phyloP scores from a whole-genome alignment of 345 rosid species.

The Populus davidiana region DNA sequence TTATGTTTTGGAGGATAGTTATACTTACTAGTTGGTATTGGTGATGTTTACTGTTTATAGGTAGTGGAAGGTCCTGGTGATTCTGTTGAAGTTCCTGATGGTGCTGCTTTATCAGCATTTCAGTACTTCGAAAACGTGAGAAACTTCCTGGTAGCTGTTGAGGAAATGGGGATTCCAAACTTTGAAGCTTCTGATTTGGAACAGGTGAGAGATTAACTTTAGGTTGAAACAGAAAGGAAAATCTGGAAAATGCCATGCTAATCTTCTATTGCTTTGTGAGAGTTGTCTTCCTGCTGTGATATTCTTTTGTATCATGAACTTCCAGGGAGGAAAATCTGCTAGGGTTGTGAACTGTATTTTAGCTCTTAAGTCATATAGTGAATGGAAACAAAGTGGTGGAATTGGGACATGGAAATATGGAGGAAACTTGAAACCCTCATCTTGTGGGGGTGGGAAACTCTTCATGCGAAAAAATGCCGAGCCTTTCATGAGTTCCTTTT shows the following conservation, averaged over 20 bases:
- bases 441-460: conserved; percentile 14
- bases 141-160: conserved; percentile 29
- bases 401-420: conserved; percentile 30
- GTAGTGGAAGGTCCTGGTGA: conserved; percentile 33
- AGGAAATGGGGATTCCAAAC: conserved; percentile 30
- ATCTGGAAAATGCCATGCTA: background rate
- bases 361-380: conserved; percentile 34
- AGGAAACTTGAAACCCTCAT: conserved; percentile 17
- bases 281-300: background rate
- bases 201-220: conserved; percentile 13
- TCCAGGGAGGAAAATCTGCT: conserved; percentile 34
- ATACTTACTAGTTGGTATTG: background rate
- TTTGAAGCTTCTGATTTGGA: conserved; percentile 32
- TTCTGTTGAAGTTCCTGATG: conserved; percentile 27
- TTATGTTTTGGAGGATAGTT: background rate
- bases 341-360: conserved; percentile 29
- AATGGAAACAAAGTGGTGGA: conserved; percentile 33
- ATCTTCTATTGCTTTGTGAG: background rate
- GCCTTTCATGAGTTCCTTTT: conserved; percentile 16
- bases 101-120: conserved; percentile 33
- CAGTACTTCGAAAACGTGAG: conserved; percentile 37
- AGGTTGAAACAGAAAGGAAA: background rate
- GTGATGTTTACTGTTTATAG: conserved; percentile 1
- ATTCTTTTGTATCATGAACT: background rate
- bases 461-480: conserved; percentile 18